These are phyloP conservation scores for Corylus americana DNA, from an alignment of 306 rosid species.

Conservation along the genomic window DNA sequence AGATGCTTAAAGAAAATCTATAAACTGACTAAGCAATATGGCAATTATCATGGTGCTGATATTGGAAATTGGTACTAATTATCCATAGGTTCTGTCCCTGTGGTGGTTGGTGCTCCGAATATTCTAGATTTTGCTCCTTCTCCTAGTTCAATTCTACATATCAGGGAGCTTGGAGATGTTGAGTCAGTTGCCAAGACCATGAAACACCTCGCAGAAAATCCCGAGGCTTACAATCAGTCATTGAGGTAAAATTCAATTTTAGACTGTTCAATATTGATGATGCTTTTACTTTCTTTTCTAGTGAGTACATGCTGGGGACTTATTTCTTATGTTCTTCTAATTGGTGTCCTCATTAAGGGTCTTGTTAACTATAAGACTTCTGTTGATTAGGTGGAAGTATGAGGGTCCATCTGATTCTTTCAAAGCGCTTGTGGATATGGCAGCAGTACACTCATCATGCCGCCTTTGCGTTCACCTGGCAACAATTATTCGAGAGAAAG, in stretches of 20 bases:
- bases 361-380: slow-evolving; percentile 23
- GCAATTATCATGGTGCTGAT: slow-evolving; percentile 10
- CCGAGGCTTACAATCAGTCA: slow-evolving; percentile 76
- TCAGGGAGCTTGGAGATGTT: slow-evolving; percentile 63
- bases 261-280: background rate
- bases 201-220: slow-evolving; percentile 71
- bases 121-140: slow-evolving; percentile 86
- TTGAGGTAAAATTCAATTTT: slow-evolving; percentile 53
- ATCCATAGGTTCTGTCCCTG: slow-evolving; percentile 75
- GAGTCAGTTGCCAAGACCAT: slow-evolving; percentile 71
- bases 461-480: slow-evolving; percentile 99
- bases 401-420: slow-evolving; percentile 96
- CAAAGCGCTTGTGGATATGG: slow-evolving; percentile 99
- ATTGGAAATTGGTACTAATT: slow-evolving; percentile 29
- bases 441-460: slow-evolving; percentile 97
- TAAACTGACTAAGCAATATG: slow-evolving; percentile 1
- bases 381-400: slow-evolving; percentile 80
- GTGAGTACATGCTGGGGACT: background rate
- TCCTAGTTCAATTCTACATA: slow-evolving; percentile 71
- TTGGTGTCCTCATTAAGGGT: background rate
- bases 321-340: background rate
- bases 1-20: background rate
- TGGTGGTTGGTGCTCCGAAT: slow-evolving; percentile 94
- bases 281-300: background rate
- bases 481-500: slow-evolving; percentile 63